Evolutionary conservation across 75 land plant species (phyloP).

Genomic region (Pseudotsuga menziesii): DNA sequence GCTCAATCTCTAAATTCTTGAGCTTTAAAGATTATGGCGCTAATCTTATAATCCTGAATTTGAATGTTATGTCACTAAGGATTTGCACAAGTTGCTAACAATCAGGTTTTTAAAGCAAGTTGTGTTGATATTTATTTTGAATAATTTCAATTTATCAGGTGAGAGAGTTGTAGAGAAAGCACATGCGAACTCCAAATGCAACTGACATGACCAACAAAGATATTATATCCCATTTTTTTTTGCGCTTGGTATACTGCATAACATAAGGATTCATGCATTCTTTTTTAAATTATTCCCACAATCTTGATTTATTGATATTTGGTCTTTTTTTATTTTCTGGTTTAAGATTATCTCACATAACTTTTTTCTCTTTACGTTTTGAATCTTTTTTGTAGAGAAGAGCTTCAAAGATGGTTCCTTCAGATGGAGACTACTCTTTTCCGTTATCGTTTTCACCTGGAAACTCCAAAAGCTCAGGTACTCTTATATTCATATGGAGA

Average conservation of each 20-base stretch:
- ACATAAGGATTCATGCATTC: constrained; percentile 33
- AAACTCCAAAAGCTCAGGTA: constrained; percentile 75
- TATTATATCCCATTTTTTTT: constrained; percentile 84
- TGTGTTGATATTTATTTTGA: neutral
- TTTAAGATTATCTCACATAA: neutral
- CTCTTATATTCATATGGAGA: neutral
- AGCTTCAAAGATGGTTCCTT: constrained; percentile 90
- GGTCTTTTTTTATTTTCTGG: neutral
- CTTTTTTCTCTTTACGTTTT: neutral
- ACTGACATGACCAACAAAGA: constrained; percentile 60
- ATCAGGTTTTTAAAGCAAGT: neutral
- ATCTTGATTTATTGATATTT: neutral
- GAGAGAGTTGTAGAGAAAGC: constrained; percentile 59
- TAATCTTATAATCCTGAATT: neutral
- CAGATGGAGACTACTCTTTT: constrained; percentile 81
- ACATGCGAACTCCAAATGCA: constrained; percentile 74
- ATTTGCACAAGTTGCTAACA: neutral
- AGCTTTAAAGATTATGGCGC: too few relatives aligned
- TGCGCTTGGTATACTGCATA: constrained; percentile 89
- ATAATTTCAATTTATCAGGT: constrained; percentile 30
- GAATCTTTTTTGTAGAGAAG: constrained; percentile 54
- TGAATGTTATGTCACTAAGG: neutral
- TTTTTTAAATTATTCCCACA: neutral
- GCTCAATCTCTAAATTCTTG: too few relatives aligned
- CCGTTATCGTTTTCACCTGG: constrained; percentile 59